Percentiles rank a stretch among this genome's conserved stretches.
These are phyloP conservation scores for Tephrocybe sp. DNA, from an alignment of 768 basidiomycete genomes.

Conservation along the genomic window DNA sequence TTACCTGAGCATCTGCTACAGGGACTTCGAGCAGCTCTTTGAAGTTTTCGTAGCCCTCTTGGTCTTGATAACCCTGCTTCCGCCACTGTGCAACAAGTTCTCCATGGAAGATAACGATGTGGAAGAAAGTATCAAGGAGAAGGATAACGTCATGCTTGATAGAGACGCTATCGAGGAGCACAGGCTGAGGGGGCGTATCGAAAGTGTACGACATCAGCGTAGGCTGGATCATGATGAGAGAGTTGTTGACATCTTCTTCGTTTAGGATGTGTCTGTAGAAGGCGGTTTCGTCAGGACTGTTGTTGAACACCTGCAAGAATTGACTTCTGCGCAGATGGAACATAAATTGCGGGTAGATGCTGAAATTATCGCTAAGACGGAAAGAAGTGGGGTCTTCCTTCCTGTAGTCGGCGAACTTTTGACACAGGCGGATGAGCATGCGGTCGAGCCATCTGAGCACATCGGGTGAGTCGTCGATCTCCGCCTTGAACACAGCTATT, in stretches of 20 bases:
- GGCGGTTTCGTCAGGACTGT: constrained; percentile 98
- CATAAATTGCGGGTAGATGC: constrained; percentile 99
- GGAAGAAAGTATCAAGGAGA: constrained; percentile 98
- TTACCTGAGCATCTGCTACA: constrained; percentile 83
- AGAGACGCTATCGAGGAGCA: constrained; percentile 94
- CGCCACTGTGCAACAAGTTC: constrained; percentile 97
- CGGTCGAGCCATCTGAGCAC: constrained; percentile 96
- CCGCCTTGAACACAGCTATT: constrained; percentile 98
- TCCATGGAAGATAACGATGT: constrained; percentile 99
- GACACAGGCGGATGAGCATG: constrained; percentile 97
- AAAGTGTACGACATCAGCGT: constrained; percentile 99
- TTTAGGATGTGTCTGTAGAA: constrained; percentile 98
- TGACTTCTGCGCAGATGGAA: constrained; percentile 97
- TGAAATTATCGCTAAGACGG: constrained; percentile 92
- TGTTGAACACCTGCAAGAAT: constrained; percentile 99
- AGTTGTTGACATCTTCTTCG: constrained; percentile 98
- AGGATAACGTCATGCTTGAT: constrained; percentile 97
- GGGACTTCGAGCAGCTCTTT: constrained; percentile 90
- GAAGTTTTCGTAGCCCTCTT: constrained; percentile 98
- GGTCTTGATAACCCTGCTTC: constrained; percentile 97
- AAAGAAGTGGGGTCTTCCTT: constrained; percentile 97
- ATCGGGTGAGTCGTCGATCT: constrained; percentile 97
- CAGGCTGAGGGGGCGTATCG: constrained; percentile 89
- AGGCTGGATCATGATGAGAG: constrained; percentile 99
- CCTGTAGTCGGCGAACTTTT: constrained; percentile 98